Percentiles rank a stretch among this genome's conserved stretches.
phyloP scores from a whole-genome alignment of 257 asterid genomes.

The Fraxinus quadrangulata region DNA sequence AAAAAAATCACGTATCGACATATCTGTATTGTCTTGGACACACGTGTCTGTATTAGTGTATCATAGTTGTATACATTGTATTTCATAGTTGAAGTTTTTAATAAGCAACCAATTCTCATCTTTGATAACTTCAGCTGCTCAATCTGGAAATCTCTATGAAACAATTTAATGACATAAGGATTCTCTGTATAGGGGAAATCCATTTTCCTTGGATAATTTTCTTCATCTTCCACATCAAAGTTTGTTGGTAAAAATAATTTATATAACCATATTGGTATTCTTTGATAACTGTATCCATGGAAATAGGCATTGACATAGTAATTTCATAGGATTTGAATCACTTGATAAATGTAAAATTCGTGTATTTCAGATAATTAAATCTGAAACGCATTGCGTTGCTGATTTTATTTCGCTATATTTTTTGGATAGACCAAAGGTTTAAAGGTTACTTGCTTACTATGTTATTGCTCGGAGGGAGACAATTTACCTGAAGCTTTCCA shows the following conservation, averaged over 20 bases:
- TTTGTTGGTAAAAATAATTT: neutral
- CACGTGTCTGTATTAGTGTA: too few species aligned
- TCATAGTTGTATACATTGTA: neutral
- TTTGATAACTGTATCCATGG: neutral
- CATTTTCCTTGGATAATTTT: neutral
- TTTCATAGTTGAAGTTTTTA: neutral
- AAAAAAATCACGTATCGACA: too few species aligned
- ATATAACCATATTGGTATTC: neutral
- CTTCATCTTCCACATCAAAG: neutral
- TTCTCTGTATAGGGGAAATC: neutral
- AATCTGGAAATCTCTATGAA: neutral
- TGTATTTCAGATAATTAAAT: neutral
- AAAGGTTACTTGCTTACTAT: conserved; percentile 82
- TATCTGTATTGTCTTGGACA: too few species aligned
- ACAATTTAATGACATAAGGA: neutral
- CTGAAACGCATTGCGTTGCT: neutral
- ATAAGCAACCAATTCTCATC: neutral
- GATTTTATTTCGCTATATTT: neutral
- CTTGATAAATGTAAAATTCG: neutral
- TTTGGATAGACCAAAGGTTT: conserved; percentile 75
- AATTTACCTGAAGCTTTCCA: conserved; percentile 85
- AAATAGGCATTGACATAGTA: neutral
- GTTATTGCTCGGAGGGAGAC: conserved; percentile 99
- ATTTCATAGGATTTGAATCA: neutral
- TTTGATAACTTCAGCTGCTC: neutral